phyloP scores from a whole-genome alignment of 352 stramenopile species.

The Phytopythium ostracodes region DNA sequence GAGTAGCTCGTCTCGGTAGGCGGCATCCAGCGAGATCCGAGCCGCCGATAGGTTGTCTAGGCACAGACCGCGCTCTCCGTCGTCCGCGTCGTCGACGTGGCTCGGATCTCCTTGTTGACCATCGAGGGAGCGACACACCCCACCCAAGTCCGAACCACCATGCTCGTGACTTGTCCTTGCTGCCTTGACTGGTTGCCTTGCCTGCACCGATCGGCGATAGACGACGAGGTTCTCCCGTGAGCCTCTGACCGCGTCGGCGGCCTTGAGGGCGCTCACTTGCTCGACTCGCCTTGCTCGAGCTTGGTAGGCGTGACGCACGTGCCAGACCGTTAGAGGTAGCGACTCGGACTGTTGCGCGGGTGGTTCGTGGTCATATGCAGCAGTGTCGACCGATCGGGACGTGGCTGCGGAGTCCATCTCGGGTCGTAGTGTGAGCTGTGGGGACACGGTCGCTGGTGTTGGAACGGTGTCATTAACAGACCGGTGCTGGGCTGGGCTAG shows the following conservation, averaged over 20 bases:
- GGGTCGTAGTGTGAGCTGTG: background rate
- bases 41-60: constrained; percentile 13
- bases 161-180: background rate
- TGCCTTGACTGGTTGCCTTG: no score
- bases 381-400: background rate
- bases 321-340: constrained; percentile 28
- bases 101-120: background rate
- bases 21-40: constrained; percentile 11
- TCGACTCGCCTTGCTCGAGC: constrained; percentile 32
- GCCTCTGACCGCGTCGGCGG: constrained; percentile 3
- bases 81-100: background rate
- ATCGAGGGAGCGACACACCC: no score
- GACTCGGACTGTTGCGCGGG: background rate
- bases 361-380: background rate
- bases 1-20: constrained; percentile 27
- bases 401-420: background rate
- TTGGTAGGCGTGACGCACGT: constrained; percentile 42
- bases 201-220: background rate
- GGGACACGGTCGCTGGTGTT: background rate
- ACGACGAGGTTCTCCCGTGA: constrained; percentile 12
- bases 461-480: background rate
- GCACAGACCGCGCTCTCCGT: background rate
- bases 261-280: constrained; percentile 11
- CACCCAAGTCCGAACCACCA: no score
- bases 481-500: background rate